Percentiles rank a stretch among this genome's conserved stretches.
phyloP scores from a whole-genome alignment of 1,284 basidiomycete genomes.

The Cutaneotrichosporon arboriforme region DNA sequence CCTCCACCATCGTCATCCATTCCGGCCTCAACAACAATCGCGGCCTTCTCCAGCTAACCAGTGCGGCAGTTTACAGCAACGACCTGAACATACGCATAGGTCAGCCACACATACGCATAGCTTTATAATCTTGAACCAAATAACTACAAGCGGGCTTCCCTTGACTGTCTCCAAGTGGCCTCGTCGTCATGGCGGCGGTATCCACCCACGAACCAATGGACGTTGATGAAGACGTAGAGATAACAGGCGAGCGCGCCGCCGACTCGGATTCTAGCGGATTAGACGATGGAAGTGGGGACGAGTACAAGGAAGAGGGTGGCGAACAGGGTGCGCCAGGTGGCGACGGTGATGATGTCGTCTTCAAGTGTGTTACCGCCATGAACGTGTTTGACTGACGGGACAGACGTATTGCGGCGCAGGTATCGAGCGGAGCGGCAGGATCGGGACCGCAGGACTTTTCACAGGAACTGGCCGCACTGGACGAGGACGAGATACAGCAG shows the following conservation, averaged over 20 bases:
- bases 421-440: constrained; percentile 14
- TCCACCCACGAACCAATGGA: constrained; percentile 1
- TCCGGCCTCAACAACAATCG: background rate
- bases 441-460: background rate
- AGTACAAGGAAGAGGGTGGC: constrained; percentile 11
- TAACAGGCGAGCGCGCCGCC: background rate
- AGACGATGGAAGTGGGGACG: constrained; percentile 21
- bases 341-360: constrained; percentile 24
- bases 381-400: background rate
- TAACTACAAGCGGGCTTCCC: too few species aligned
- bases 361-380: constrained; percentile 22
- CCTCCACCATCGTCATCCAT: too few species aligned
- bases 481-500: constrained; percentile 28
- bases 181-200: background rate
- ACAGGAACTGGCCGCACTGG: constrained; percentile 24
- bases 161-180: too few species aligned
- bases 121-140: too few species aligned
- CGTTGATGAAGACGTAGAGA: background rate
- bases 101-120: too few species aligned
- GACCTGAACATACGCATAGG: too few species aligned
- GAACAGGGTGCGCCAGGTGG: constrained; percentile 3
- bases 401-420: constrained; percentile 37
- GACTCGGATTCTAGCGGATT: constrained; percentile 22
- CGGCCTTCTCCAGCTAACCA: too few species aligned
- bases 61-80: too few species aligned